phyloP scores from a whole-genome alignment of 2,329 filamentous ascomycete genomes.

The Colletotrichum abscissum region DNA sequence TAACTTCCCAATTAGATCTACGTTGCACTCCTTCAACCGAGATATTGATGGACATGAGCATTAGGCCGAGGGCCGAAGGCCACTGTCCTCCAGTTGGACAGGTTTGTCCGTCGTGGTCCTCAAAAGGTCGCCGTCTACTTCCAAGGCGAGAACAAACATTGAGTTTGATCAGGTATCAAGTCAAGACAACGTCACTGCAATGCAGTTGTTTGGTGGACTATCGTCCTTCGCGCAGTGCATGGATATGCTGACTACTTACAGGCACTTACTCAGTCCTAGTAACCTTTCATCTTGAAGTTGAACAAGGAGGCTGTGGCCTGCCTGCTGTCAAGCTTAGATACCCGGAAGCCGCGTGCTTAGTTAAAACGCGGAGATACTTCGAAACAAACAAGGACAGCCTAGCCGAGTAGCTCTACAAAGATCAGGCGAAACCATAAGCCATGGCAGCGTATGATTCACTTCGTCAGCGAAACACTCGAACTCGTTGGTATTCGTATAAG shows the following conservation, averaged over 20 bases:
- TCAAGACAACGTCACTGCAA: background rate
- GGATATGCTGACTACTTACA: background rate
- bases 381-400: slow-evolving; percentile 8
- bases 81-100: background rate
- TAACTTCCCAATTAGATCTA: background rate
- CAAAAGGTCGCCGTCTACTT: background rate
- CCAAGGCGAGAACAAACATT: background rate
- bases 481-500: slow-evolving; percentile 2
- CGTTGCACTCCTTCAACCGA: background rate
- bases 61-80: background rate
- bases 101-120: background rate
- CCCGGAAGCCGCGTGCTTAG: background rate
- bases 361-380: background rate
- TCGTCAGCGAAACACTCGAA: background rate
- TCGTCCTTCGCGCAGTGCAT: background rate
- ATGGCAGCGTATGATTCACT: background rate
- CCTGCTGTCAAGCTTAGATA: background rate
- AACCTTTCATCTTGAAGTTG: background rate
- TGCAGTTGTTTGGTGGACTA: background rate
- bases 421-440: slow-evolving; percentile 3
- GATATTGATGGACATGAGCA: background rate
- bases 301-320: background rate
- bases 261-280: background rate
- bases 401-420: background rate
- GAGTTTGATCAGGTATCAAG: slow-evolving; percentile 3